phyloP scores from a whole-genome alignment of 192 early-diverging fungal species.

The Jimgerdemannia lactiflua region DNA sequence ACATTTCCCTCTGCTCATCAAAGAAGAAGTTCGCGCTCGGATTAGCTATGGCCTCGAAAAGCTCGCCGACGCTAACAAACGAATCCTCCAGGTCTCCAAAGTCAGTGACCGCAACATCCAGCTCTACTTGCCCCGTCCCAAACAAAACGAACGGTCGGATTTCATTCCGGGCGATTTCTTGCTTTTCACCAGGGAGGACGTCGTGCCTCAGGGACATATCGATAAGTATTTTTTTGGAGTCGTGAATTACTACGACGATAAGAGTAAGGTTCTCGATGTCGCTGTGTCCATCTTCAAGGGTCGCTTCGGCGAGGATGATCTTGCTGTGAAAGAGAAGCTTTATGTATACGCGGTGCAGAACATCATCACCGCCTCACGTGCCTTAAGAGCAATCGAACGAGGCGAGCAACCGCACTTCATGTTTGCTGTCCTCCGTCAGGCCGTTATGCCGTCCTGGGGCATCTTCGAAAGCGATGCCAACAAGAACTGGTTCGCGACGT shows the following conservation, averaged over 20 bases:
- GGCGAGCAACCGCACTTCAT: not conserved
- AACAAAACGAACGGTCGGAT: no score
- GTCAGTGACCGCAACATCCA: no score
- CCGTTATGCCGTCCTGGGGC: no score
- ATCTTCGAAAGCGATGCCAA: no score
- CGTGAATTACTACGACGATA: not conserved
- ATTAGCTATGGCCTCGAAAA: no score
- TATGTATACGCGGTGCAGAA: not conserved
- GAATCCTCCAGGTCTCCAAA: no score
- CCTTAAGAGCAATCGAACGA: not conserved
- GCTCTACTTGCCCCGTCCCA: no score
- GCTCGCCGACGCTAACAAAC: no score
- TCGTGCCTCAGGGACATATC: not conserved
- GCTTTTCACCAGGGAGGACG: not conserved
- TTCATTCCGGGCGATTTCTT: not conserved
- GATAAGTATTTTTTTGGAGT: not conserved
- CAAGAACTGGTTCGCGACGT: no score
- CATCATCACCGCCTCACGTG: not conserved
- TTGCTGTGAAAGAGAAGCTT: not conserved
- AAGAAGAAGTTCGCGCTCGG: no score
- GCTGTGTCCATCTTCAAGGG: not conserved
- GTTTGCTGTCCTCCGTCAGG: not conserved
- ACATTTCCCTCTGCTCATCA: no score
- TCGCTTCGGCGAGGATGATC: not conserved
- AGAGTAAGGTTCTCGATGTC: not conserved